Conservation (phyloP, 2,329 filamentous ascomycete species). For the Lachnellula cervina region DNA sequence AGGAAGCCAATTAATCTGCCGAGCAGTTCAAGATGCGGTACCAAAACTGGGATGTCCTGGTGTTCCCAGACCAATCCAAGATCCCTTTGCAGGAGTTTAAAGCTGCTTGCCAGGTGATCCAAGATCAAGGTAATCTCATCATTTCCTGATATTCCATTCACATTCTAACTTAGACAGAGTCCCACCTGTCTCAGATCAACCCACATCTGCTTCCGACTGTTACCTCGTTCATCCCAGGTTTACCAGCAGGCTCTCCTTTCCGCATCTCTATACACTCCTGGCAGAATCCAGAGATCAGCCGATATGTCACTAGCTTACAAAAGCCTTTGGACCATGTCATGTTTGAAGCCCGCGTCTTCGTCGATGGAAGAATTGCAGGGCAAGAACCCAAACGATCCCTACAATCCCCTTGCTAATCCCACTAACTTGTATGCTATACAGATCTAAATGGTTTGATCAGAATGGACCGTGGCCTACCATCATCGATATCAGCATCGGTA, state of each 20-base stretch:
- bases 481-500: slow-evolving; percentile 39
- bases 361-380: slow-evolving; percentile 64
- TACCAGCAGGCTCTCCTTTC: slow-evolving; percentile 55
- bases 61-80: slow-evolving; percentile 64
- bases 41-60: slow-evolving; percentile 78
- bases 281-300: slow-evolving; percentile 56
- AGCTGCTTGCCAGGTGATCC: slow-evolving; percentile 66
- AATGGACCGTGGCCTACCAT: slow-evolving; percentile 47
- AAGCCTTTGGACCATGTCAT: slow-evolving; percentile 51
- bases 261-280: slow-evolving; percentile 73
- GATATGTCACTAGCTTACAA: slow-evolving; percentile 49
- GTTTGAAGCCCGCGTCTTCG: slow-evolving; percentile 62
- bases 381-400: slow-evolving; percentile 31
- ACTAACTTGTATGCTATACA: slow-evolving; percentile 3
- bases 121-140: slow-evolving; percentile 37
- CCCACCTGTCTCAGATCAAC: slow-evolving; percentile 5
- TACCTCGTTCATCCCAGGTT: slow-evolving; percentile 66
- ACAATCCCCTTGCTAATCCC: neutral
- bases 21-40: slow-evolving; percentile 60
- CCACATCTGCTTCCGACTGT: slow-evolving; percentile 52
- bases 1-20: neutral
- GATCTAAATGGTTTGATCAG: slow-evolving; percentile 47
- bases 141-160: slow-evolving; percentile 24
- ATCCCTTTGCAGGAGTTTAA: slow-evolving; percentile 78
- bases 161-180: slow-evolving; percentile 9